Evolutionary conservation across 2,329 filamentous ascomycete genomes (phyloP), one percentile per base, ranked within the genome.

Genomic region (Aspergillus floridensis): DNA sequence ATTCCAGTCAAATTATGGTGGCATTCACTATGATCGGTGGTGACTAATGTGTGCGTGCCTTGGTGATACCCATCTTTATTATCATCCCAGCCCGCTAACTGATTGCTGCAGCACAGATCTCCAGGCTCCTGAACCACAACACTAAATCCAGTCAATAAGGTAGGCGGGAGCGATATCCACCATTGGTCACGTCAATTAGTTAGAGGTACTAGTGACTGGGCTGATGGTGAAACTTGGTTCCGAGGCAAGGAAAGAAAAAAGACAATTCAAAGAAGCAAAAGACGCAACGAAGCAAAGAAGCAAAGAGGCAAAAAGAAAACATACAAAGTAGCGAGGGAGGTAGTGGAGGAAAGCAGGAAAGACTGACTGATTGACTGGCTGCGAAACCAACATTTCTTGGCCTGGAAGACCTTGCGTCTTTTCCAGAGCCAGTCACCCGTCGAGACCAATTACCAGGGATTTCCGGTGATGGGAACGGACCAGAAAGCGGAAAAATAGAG

Each of bases 321-420:
- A 41, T 41, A 41, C 38, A 50, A 26, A 21, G 31, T n/a, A 50
- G n/a, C 24, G 21, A 48, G 32, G 35, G 6, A 5, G 41, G 24
- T 41, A 47, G 14, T 41, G 38, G 35, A 57, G 54, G 38, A 50
- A 51, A 51, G 19, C 47, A 57, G 21, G 31, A 50, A 38, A 47
- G 41, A 57, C 35, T 53, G 35, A 58, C 49, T 54, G 38, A 29
- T 21, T 54, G 55, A 51, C 59, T 31, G 32, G 38, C 59, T 64
- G 61, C 61, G 60, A 63, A 63, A 63, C 59, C 50, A 55, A 49
- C 50, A 57, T 49, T 57, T 59, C 59, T 63, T 63, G 60, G 60
- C 55, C 59, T 57, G 57, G 59, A 49, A 63, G 57, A 59, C 63
- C 63, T 65, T 65, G 63, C 63, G 63, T 65, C 63, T 53, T 55